phyloP scores from a whole-genome alignment of 176 grass and related monocot genomes.

The Carex myosuroides region DNA sequence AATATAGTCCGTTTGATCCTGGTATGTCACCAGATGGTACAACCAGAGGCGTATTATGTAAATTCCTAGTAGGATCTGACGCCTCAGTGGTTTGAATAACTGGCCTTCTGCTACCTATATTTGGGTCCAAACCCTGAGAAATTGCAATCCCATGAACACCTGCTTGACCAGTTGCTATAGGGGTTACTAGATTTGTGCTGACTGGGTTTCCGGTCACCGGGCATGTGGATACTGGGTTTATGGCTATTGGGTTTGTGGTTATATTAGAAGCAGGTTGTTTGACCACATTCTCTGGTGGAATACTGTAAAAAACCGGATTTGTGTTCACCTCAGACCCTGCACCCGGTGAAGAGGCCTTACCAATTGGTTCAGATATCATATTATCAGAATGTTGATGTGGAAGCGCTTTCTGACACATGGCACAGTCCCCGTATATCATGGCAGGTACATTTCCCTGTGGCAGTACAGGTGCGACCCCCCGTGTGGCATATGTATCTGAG shows the following conservation, averaged over 20 bases:
- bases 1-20: conserved; percentile 38
- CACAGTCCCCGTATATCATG: conserved; percentile 54
- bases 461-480: background rate
- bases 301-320: conserved; percentile 42
- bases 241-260: conserved; percentile 2
- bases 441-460: conserved; percentile 19
- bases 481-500: conserved; percentile 32
- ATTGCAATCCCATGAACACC: conserved; percentile 23
- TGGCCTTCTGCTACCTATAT: conserved; percentile 25
- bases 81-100: conserved; percentile 26
- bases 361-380: conserved; percentile 41
- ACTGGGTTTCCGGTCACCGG: background rate
- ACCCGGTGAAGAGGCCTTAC: conserved; percentile 9
- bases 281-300: conserved; percentile 37
- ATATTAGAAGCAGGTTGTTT: conserved; percentile 30
- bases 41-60: conserved; percentile 31
- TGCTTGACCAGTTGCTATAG: conserved; percentile 11
- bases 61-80: conserved; percentile 24
- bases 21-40: conserved; percentile 24
- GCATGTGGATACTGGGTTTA: background rate
- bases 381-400: conserved; percentile 74
- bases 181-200: background rate
- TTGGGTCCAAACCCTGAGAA: conserved; percentile 29
- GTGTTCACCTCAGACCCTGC: conserved; percentile 22
- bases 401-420: conserved; percentile 70